Evolutionary conservation across 1,284 basidiomycete genomes (phyloP).

Genomic region (Tilletiaria anomala): DNA sequence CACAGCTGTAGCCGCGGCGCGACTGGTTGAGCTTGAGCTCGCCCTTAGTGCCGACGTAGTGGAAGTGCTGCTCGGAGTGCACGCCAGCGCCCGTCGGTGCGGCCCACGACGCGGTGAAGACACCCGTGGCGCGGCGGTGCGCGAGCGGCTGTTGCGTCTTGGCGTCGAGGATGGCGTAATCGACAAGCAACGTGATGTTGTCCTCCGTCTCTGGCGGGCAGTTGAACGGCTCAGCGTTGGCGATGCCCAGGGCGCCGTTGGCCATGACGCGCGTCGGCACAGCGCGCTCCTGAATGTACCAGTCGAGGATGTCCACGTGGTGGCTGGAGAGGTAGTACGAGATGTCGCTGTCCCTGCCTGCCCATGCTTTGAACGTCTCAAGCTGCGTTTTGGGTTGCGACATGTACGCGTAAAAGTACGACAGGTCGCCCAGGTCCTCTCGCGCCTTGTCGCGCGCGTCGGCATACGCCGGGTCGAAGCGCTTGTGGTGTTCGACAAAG

Average conservation of each 20-base stretch:
- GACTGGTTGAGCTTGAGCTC: slow-evolving; percentile 85
- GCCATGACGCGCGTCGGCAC: slow-evolving; percentile 67
- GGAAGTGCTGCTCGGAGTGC: slow-evolving; percentile 80
- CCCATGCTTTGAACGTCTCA: slow-evolving; percentile 81
- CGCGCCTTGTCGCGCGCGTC: slow-evolving; percentile 64
- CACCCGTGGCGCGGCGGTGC: slow-evolving; percentile 52
- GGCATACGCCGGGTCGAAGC: slow-evolving; percentile 79
- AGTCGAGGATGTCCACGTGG: slow-evolving; percentile 58
- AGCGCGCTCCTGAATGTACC: slow-evolving; percentile 56
- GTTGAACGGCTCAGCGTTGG: slow-evolving; percentile 67
- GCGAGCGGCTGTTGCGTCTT: slow-evolving; percentile 7
- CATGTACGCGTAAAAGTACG: slow-evolving; percentile 60
- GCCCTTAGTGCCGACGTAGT: slow-evolving; percentile 46
- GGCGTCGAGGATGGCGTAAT: slow-evolving; percentile 59
- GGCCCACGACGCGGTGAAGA: slow-evolving; percentile 60
- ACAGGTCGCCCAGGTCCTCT: slow-evolving; percentile 68
- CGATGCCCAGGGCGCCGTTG: slow-evolving; percentile 73
- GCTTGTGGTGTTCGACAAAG: slow-evolving; percentile 67
- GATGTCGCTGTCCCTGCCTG: slow-evolving; percentile 60
- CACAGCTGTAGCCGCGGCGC: slow-evolving; percentile 76
- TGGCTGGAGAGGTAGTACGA: slow-evolving; percentile 81
- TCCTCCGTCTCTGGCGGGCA: slow-evolving; percentile 75
- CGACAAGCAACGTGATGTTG: slow-evolving; percentile 81
- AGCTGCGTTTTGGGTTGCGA: slow-evolving; percentile 86
- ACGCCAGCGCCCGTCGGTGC: slow-evolving; percentile 45